Evolutionary conservation across 2,329 filamentous ascomycete genomes (phyloP).

Genomic region (Penicillium sp.): DNA sequence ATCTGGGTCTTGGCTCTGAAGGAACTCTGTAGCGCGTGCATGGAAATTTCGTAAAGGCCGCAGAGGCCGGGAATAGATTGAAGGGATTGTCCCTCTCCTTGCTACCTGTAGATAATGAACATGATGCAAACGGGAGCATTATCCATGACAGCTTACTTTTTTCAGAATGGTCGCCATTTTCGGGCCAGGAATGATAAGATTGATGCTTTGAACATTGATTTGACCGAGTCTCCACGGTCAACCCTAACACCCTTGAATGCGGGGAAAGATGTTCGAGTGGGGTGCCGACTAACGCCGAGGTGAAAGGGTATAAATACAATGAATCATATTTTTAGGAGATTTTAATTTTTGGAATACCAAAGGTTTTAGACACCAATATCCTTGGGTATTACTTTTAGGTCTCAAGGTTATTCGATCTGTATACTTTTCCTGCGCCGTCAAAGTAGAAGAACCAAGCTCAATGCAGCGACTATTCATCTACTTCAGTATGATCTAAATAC

Average conservation of each 20-base stretch:
- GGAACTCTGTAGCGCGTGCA: constrained; percentile 23
- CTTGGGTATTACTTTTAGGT: too few species aligned
- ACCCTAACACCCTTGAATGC: not conserved
- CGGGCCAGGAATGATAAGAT: not conserved
- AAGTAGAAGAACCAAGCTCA: too few species aligned
- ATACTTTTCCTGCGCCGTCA: too few species aligned
- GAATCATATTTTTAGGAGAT: too few species aligned
- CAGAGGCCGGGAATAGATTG: not conserved
- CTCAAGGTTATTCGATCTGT: too few species aligned
- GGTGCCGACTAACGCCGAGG: not conserved
- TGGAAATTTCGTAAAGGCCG: constrained; percentile 4
- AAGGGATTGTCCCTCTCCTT: not conserved
- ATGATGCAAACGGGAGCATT: not conserved
- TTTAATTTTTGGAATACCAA: too few species aligned
- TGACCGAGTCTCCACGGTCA: not conserved
- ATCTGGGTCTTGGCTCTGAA: constrained; percentile 19
- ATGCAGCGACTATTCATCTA: too few species aligned
- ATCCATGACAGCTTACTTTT: not conserved
- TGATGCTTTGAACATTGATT: not conserved
- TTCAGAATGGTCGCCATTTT: not conserved
- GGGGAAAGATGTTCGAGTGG: not conserved
- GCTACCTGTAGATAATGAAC: not conserved
- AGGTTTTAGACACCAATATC: too few species aligned
- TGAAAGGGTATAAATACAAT: not conserved
- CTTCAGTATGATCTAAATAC: too few species aligned